These are phyloP conservation scores for Crocinoboletus sp. DNA, from an alignment of 1,284 basidiomycete species.

Conservation along the genomic window DNA sequence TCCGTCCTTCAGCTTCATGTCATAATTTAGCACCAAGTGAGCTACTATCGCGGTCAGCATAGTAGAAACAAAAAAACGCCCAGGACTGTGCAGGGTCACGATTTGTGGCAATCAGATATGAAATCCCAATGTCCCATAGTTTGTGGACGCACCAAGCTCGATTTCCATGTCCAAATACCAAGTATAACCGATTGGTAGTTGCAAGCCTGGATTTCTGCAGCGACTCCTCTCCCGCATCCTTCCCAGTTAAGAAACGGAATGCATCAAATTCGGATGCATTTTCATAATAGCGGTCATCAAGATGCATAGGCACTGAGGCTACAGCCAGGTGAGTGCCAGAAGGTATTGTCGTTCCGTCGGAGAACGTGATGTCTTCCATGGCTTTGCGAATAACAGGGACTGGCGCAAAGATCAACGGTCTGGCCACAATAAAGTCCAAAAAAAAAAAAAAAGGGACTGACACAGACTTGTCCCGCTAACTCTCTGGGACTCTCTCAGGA, in stretches of 20 bases:
- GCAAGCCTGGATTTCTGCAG: slow-evolving; percentile 25
- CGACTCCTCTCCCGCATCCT: slow-evolving; percentile 16
- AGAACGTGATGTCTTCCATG: slow-evolving; percentile 37
- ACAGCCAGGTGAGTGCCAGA: slow-evolving; percentile 34
- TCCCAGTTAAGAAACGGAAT: slow-evolving; percentile 34
- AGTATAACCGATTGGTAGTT: slow-evolving; percentile 31
- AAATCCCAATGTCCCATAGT: not conserved
- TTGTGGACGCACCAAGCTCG: slow-evolving; percentile 38
- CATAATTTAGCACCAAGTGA: slow-evolving; percentile 35
- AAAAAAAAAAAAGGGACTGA: no score
- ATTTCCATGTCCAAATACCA: slow-evolving; percentile 41
- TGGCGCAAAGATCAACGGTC: slow-evolving; percentile 16
- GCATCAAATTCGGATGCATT: slow-evolving; percentile 34
- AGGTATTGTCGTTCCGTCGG: slow-evolving; percentile 41
- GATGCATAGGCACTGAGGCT: slow-evolving; percentile 33
- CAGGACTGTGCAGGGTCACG: slow-evolving; percentile 27
- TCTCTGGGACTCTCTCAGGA: slow-evolving; percentile 39
- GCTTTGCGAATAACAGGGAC: slow-evolving; percentile 35
- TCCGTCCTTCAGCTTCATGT: slow-evolving; percentile 34
- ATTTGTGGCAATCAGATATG: slow-evolving; percentile 2
- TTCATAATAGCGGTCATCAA: slow-evolving; percentile 33
- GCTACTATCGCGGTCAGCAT: slow-evolving; percentile 35
- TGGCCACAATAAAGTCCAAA: not conserved
- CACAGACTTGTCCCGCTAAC: slow-evolving; percentile 31
- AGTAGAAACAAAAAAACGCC: slow-evolving; percentile 36